These are phyloP conservation scores for Prillingera fragicola DNA, from an alignment of 1,284 basidiomycete species.

Conservation along the genomic window DNA sequence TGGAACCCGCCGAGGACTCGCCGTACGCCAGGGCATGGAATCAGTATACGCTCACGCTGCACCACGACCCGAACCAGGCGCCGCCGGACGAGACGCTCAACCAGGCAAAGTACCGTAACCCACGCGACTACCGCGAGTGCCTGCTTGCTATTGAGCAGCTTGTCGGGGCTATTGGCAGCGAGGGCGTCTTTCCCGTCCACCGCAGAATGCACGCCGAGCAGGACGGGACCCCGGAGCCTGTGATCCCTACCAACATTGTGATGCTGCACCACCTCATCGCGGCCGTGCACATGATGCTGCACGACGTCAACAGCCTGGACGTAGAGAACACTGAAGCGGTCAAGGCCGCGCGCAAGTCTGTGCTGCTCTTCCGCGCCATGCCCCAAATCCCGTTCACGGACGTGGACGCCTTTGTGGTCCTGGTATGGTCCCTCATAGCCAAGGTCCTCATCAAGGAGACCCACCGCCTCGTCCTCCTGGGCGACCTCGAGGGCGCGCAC, in stretches of 20 bases:
- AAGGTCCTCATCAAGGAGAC: conserved; percentile 40
- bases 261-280: conserved; percentile 39
- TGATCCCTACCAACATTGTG: conserved; percentile 27
- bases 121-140: conserved; percentile 31
- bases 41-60: conserved; percentile 18
- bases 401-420: conserved; percentile 35
- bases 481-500: conserved; percentile 18
- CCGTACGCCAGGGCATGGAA: conserved; percentile 32
- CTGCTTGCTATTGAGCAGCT: conserved; percentile 30
- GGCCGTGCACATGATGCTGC: conserved; percentile 33
- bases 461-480: conserved; percentile 24
- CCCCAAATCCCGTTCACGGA: conserved; percentile 34
- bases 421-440: conserved; percentile 41
- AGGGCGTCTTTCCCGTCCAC: conserved; percentile 36
- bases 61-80: conserved; percentile 13
- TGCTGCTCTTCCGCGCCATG: conserved; percentile 29
- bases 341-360: conserved; percentile 28
- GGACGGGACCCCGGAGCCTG: conserved; percentile 25
- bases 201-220: conserved; percentile 26
- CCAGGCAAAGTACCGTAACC: conserved; percentile 38
- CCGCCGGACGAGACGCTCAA: conserved; percentile 33
- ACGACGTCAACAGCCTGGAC: conserved; percentile 41
- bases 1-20: conserved; percentile 33
- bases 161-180: conserved; percentile 24
- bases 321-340: conserved; percentile 36